phyloP scores from a whole-genome alignment of 225 moss, liverwort and hornwort genomes.

The Anthoceros angustus region DNA sequence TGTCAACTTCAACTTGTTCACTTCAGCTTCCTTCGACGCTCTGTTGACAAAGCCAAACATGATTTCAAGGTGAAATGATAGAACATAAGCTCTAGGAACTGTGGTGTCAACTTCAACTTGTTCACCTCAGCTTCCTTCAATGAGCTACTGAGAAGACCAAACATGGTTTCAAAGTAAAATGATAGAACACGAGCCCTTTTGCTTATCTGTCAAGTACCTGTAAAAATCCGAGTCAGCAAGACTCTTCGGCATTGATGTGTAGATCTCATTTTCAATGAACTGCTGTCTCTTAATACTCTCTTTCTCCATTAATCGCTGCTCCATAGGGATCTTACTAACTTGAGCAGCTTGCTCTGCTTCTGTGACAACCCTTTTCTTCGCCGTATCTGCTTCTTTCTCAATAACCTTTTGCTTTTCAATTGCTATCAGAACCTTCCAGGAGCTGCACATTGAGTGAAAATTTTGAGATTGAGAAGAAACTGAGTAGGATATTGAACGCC shows the following conservation, averaged over 20 bases:
- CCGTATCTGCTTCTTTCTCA: conserved; percentile 93
- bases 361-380: conserved; percentile 84
- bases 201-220: conserved; percentile 22
- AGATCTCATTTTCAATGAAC: conserved; percentile 84
- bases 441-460: background rate
- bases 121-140: conserved; percentile 86
- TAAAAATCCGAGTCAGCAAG: conserved; percentile 80
- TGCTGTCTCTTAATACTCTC: conserved; percentile 81
- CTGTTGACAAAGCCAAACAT: conserved; percentile 11
- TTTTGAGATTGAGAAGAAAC: background rate
- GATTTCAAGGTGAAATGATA: conserved; percentile 4
- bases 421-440: conserved; percentile 67
- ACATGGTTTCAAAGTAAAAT: background rate
- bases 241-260: conserved; percentile 54
- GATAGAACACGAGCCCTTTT: background rate
- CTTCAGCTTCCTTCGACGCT: conserved; percentile 79
- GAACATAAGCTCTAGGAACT: conserved; percentile 75
- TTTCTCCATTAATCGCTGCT: conserved; percentile 83
- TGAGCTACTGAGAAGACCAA: conserved; percentile 22
- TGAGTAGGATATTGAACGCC: background rate
- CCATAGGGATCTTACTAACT: conserved; percentile 82
- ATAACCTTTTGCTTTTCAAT: conserved; percentile 98
- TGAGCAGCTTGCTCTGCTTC: conserved; percentile 92
- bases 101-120: conserved; percentile 75
- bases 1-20: conserved; percentile 76